Evolutionary conservation across 129 eudicot genomes (phyloP).

Genomic region (Silybum marianum): DNA sequence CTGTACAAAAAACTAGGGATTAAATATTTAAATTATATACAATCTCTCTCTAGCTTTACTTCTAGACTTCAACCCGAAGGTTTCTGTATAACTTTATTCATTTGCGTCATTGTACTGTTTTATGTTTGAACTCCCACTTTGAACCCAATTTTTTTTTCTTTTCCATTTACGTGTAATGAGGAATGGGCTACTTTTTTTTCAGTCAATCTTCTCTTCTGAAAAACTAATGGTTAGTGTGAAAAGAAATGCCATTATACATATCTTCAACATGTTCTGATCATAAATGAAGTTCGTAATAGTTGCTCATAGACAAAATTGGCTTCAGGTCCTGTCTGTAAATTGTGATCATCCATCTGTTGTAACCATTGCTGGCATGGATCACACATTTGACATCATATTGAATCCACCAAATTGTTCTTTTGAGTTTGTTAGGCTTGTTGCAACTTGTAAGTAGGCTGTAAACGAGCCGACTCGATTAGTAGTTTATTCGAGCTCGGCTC

Average conservation of each 20-base stretch:
- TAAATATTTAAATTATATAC: background rate
- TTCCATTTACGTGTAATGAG: background rate
- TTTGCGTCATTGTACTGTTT: background rate
- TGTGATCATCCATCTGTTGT: background rate
- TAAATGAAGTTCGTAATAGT: background rate
- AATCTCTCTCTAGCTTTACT: background rate
- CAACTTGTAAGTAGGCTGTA: background rate
- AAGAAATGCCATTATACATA: background rate
- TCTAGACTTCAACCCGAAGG: background rate
- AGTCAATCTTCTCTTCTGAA: background rate
- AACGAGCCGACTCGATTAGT: no score
- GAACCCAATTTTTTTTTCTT: background rate
- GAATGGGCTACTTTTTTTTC: background rate
- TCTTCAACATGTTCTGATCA: background rate
- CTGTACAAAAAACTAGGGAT: background rate
- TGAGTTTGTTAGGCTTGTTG: background rate
- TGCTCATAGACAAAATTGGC: background rate
- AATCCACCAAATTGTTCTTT: background rate
- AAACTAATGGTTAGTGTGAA: background rate
- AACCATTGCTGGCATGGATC: background rate
- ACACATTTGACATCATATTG: background rate
- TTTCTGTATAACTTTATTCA: background rate
- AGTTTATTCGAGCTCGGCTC: no score
- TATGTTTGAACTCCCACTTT: background rate
- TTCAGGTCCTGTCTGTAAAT: background rate